Conservation (phyloP, 1,284 basidiomycete species). For the Coniophora puteana region DNA sequence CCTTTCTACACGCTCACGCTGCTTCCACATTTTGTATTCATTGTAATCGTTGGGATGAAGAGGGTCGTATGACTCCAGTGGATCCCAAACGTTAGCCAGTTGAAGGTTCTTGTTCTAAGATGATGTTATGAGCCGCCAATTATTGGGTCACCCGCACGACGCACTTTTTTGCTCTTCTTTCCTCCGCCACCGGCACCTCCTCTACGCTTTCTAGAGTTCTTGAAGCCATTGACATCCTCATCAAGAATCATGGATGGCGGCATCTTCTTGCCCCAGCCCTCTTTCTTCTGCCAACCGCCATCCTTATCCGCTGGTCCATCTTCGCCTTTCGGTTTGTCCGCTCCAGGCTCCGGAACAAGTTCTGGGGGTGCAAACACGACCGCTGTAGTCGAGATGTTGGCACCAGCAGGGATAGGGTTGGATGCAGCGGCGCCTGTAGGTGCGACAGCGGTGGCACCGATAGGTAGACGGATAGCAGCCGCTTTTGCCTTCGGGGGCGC, state of each 20-base stretch:
- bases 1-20: conserved; percentile 67
- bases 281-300: conserved; percentile 26
- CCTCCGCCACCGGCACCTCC: conserved; percentile 38
- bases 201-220: conserved; percentile 44
- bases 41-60: conserved; percentile 83
- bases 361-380: conserved; percentile 70
- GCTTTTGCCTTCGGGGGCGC: conserved; percentile 53
- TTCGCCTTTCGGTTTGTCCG: conserved; percentile 22
- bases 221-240: conserved; percentile 85
- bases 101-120: conserved; percentile 59
- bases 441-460: conserved; percentile 51
- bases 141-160: conserved; percentile 16
- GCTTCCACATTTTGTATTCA: conserved; percentile 77
- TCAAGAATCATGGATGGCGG: conserved; percentile 86
- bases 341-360: conserved; percentile 36
- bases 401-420: conserved; percentile 17
- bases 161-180: conserved; percentile 65
- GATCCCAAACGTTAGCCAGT: conserved; percentile 63
- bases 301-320: conserved; percentile 12
- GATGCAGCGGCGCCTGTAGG: conserved; percentile 25
- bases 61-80: conserved; percentile 75
- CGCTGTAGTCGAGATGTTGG: conserved; percentile 61
- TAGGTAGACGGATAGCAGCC: conserved; percentile 49
- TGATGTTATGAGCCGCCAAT: conserved; percentile 3
- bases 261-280: conserved; percentile 81